Evolutionary conservation across 768 basidiomycete species (phyloP).

Genomic region (Trametes maxima): DNA sequence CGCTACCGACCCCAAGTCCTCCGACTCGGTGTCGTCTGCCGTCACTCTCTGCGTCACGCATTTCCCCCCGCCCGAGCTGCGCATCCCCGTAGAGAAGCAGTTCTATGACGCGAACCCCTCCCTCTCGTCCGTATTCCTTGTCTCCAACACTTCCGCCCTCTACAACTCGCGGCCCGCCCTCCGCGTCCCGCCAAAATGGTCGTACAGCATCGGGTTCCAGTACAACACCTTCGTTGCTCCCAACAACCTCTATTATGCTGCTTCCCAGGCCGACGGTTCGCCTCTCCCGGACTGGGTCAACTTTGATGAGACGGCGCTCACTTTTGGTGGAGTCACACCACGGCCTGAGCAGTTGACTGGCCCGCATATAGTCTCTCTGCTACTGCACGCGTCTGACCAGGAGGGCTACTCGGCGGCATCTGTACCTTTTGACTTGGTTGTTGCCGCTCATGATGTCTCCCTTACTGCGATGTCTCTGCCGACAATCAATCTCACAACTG

Average conservation of each 20-base stretch:
- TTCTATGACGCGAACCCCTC: slow-evolving; percentile 62
- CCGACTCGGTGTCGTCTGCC: slow-evolving; percentile 47
- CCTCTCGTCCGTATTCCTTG: slow-evolving; percentile 75
- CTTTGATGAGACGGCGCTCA: slow-evolving; percentile 68
- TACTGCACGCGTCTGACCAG: slow-evolving; percentile 70
- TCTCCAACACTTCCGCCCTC: slow-evolving; percentile 63
- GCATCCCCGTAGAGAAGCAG: slow-evolving; percentile 57
- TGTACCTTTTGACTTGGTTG: slow-evolving; percentile 64
- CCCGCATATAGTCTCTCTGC: slow-evolving; percentile 50
- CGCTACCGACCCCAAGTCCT: slow-evolving; percentile 56
- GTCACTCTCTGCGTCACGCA: slow-evolving; percentile 62
- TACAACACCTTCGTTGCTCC: slow-evolving; percentile 54
- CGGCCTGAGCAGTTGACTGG: slow-evolving; percentile 39
- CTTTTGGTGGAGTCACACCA: slow-evolving; percentile 81
- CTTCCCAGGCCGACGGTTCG: slow-evolving; percentile 66
- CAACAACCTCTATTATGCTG: slow-evolving; percentile 55
- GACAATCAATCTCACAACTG: slow-evolving; percentile 71
- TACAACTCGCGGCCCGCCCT: slow-evolving; percentile 50
- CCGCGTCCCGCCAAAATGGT: slow-evolving; percentile 81
- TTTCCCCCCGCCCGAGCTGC: slow-evolving; percentile 53
- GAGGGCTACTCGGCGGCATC: slow-evolving; percentile 66
- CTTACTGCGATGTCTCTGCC: slow-evolving; percentile 48
- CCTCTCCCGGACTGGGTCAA: slow-evolving; percentile 73
- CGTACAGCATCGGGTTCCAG: slow-evolving; percentile 86
- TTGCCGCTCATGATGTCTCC: slow-evolving; percentile 72